Evolutionary conservation across 257 asterid genomes (phyloP), one percentile per base, ranked within the genome.

Genomic region (Solanum lycopersicoides): DNA sequence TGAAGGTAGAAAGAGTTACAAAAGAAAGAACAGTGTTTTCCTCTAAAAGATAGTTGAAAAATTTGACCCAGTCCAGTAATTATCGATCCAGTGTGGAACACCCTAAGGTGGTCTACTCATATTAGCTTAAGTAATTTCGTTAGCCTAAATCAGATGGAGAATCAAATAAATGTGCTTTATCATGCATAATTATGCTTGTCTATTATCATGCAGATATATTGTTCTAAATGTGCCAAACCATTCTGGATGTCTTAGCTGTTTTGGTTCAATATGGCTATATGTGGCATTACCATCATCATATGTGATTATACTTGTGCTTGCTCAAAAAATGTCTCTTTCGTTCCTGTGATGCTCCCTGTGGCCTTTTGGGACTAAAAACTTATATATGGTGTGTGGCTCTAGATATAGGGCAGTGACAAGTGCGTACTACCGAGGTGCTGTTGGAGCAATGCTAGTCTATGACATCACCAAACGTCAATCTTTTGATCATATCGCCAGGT

Each of bases 401-500:
- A 96, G 99, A 89, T 96, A 96, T 73, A 90, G 99, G 73, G 99
- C 99, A 63, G 99, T 95, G 65, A 96, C 99, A 13, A 96, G 95
- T 90, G 99, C 99, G 4, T 96, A 96, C 83, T 96, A 96, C 92
- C 91, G 99, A 93, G 98, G 99, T 88, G 98, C 99, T 80, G 93
- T 95, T 34, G 99, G 99, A 83, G 99, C 99, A 72, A 91, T 96
- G 99, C 95, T 96, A 83, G 98, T 94, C 23, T 96, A 95, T 86
- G 99, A 96, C 88, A 94, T 96, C 88, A 91, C 95, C 86, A 96
- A 91, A 74, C 98, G 95, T 12, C 95, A 93, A 87, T 88, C 98
- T 7, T 96, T 96, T 79, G 98, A 96, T 88, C 98, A 96, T 32
- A 89, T 96, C 6, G 94, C 97, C 7, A 90, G 97, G 88, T 96